Evolutionary conservation across 208 protist species (phyloP).

Genomic region (Jaenimonas drosophilae): DNA sequence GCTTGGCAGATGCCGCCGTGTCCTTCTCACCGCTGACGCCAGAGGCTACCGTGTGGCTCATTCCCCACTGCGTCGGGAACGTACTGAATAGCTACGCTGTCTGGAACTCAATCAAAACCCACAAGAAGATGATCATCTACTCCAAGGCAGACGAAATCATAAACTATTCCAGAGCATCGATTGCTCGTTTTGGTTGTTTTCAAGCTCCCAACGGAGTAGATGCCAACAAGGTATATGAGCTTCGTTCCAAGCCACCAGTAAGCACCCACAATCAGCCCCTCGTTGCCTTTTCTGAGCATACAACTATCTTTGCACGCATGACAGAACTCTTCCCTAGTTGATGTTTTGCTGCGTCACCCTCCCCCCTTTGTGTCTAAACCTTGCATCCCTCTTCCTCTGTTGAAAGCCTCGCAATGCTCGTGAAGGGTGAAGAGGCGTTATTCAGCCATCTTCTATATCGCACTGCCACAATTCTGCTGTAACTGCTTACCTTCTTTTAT

Average conservation of each 20-base stretch:
- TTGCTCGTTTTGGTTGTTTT: conserved; percentile 33
- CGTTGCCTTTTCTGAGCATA: neutral
- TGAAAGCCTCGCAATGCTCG: too few species aligned
- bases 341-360: neutral
- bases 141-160: conserved; percentile 65
- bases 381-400: too few species aligned
- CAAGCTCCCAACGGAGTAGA: conserved; percentile 10
- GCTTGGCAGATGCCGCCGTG: conserved; percentile 55
- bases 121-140: conserved; percentile 61
- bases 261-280: conserved; percentile 2
- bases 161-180: conserved; percentile 22
- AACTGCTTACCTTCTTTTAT: too few species aligned
- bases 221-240: conserved; percentile 19
- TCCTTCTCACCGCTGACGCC: conserved; percentile 46
- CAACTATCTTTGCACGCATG: neutral
- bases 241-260: conserved; percentile 8
- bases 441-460: too few species aligned
- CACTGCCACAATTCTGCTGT: too few species aligned
- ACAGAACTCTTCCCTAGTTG: neutral
- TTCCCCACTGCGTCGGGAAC: conserved; percentile 41
- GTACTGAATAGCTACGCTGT: conserved; percentile 23
- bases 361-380: neutral
- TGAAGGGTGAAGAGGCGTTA: too few species aligned
- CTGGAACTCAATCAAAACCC: conserved; percentile 21
- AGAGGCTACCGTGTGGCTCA: conserved; percentile 18